A percentile compares a stretch with the other conserved stretches of the same genome.
phyloP scores from a whole-genome alignment of 2,329 filamentous ascomycete genomes.

The Chaetomium sp. region DNA sequence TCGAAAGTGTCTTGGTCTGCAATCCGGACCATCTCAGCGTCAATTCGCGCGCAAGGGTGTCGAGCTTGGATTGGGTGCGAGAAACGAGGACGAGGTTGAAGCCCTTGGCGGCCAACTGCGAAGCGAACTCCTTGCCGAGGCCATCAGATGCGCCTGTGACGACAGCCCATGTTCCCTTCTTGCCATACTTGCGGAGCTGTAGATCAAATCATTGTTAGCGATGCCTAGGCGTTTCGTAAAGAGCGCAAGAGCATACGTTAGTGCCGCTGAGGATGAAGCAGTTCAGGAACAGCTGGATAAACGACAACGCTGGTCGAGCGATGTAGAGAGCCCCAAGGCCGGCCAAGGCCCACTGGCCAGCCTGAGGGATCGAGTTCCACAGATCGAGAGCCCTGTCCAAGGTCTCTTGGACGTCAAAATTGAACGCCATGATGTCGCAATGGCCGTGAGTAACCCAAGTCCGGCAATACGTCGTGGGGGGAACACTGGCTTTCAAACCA shows the following conservation, averaged over 20 bases:
- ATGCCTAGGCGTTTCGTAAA: background rate
- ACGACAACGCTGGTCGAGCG: constrained; percentile 58
- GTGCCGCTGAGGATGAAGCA: constrained; percentile 68
- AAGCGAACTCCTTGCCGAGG: constrained; percentile 92
- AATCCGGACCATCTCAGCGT: constrained; percentile 66
- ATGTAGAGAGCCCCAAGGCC: constrained; percentile 62
- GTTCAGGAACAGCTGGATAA: constrained; percentile 64
- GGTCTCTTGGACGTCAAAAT: constrained; percentile 13
- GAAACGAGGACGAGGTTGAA: constrained; percentile 96
- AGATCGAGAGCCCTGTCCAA: constrained; percentile 42
- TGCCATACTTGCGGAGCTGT: constrained; percentile 86
- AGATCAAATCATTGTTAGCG: constrained; percentile 31
- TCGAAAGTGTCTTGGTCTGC: constrained; percentile 76
- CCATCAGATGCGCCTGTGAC: constrained; percentile 96
- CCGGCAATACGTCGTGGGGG: constrained; percentile 4
- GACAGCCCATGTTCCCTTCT: constrained; percentile 89
- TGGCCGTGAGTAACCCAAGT: background rate
- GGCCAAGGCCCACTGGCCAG: constrained; percentile 51
- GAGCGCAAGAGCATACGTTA: constrained; percentile 50
- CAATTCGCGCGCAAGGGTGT: constrained; percentile 74
- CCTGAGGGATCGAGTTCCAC: constrained; percentile 48
- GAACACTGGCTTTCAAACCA: constrained; percentile 2
- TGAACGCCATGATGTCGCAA: constrained; percentile 22
- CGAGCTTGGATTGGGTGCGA: constrained; percentile 90
- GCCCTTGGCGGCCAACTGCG: constrained; percentile 84